phyloP scores from a whole-genome alignment of 495 filamentous ascomycete species.

The Hypoxylon trugodes region DNA sequence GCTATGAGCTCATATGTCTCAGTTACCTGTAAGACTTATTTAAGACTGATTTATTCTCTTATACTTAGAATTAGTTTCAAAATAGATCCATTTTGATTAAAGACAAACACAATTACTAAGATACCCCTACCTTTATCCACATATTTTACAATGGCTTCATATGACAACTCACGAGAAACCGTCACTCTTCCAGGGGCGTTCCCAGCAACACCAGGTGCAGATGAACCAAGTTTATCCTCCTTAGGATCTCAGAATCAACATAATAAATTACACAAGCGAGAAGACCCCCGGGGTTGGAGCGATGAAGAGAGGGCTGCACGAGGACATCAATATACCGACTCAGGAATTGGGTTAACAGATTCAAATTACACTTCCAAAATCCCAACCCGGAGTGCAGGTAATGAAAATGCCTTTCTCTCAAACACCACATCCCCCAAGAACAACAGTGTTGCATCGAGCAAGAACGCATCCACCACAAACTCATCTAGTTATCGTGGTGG shows the following conservation, averaged over 20 bases:
- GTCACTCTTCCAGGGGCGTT: slow-evolving; percentile 23
- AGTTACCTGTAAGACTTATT: slow-evolving; percentile 4
- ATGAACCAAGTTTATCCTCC: slow-evolving; percentile 8
- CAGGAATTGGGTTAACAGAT: slow-evolving; percentile 43
- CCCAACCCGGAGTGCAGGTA: neutral
- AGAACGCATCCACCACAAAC: neutral
- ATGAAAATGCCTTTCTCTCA: neutral
- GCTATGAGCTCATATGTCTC: slow-evolving; percentile 1
- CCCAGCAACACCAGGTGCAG: slow-evolving; percentile 1
- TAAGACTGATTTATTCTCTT: slow-evolving; percentile 5
- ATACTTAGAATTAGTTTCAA: no score
- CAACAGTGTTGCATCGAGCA: neutral
- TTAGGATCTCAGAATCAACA: slow-evolving; percentile 25
- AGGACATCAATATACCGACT: slow-evolving; percentile 44
- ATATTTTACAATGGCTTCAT: neutral
- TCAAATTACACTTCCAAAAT: neutral
- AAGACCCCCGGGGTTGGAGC: slow-evolving; percentile 40
- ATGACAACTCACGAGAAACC: neutral
- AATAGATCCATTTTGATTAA: neutral
- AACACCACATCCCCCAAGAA: neutral
- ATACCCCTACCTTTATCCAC: neutral
- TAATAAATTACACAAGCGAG: slow-evolving; percentile 47
- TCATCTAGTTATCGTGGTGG: neutral
- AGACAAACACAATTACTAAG: neutral
- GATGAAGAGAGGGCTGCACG: slow-evolving; percentile 12